Percentiles rank a stretch among this genome's conserved stretches.
Conservation (phyloP, 2,329 filamentous ascomycete species). For the Fusarium temperatum region DNA sequence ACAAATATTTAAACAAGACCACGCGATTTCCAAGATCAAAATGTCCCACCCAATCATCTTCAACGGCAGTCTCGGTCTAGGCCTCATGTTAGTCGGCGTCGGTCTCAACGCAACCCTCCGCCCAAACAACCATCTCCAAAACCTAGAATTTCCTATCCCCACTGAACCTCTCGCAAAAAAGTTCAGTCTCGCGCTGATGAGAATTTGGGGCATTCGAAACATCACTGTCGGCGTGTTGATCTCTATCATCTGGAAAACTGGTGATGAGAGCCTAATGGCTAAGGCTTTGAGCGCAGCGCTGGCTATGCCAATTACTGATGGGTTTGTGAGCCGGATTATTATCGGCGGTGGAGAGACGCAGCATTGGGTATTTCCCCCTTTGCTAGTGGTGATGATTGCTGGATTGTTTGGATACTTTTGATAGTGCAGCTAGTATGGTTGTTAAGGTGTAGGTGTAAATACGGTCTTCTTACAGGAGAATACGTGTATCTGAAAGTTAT, state of each 20-base stretch:
- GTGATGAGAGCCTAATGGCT: background rate
- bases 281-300: background rate
- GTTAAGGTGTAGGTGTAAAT: too few species aligned
- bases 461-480: accelerated
- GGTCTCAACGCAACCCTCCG: constrained; percentile 17
- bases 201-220: constrained; percentile 14
- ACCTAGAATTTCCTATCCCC: constrained; percentile 6
- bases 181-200: constrained; percentile 9
- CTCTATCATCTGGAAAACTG: background rate
- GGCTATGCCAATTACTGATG: constrained; percentile 4
- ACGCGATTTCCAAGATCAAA: accelerated
- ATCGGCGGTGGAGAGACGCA: constrained; percentile 6
- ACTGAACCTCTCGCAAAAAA: constrained; percentile 5
- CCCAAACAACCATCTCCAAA: background rate
- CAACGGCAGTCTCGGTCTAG: background rate
- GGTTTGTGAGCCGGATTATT: background rate
- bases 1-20: background rate
- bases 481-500: too few species aligned
- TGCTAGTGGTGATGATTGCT: background rate
- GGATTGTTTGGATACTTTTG: constrained; percentile 2
- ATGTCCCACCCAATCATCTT: constrained; percentile 15
- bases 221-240: constrained; percentile 7
- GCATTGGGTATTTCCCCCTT: constrained; percentile 16
- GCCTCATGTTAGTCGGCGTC: background rate
- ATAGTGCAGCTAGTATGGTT: too few species aligned